A percentile compares a stretch with the other conserved stretches of the same genome.
phyloP scores from a whole-genome alignment of 2,329 filamentous ascomycete genomes.

The Colletotrichum filicis region DNA sequence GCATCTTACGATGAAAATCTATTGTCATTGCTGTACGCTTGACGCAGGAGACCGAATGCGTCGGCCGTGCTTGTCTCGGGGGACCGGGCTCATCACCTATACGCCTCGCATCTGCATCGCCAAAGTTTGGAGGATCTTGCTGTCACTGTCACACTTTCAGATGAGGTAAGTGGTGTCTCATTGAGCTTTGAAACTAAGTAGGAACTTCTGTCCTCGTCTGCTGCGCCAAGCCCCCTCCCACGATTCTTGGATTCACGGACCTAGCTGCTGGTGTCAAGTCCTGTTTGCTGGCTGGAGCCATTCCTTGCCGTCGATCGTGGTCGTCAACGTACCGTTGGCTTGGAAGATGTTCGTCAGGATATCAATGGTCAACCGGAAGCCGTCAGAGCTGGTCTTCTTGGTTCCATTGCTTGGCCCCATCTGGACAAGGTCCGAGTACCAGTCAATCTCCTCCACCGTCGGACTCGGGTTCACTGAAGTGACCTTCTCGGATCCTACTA shows the following conservation, averaged over 20 bases:
- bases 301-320: constrained; percentile 46
- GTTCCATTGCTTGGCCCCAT: constrained; percentile 43
- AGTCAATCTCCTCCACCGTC: constrained; percentile 45
- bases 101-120: not conserved
- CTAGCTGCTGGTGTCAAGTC: constrained; percentile 34
- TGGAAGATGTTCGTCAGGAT: constrained; percentile 51
- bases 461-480: constrained; percentile 37
- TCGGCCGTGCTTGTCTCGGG: too few relatives aligned
- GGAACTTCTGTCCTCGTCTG: not conserved
- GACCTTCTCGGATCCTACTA: constrained; percentile 49
- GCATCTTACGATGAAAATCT: not conserved
- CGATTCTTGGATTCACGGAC: not conserved
- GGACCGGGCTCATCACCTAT: not conserved
- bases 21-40: not conserved
- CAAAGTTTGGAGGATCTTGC: not conserved
- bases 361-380: constrained; percentile 53
- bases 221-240: not conserved
- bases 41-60: not conserved
- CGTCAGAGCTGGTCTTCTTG: constrained; percentile 51
- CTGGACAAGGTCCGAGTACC: constrained; percentile 51
- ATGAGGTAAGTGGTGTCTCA: not conserved
- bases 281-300: constrained; percentile 52
- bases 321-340: constrained; percentile 53
- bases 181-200: not conserved
- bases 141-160: not conserved